Evolutionary conservation across 2,329 filamentous ascomycete species (phyloP).

Genomic region (Fusarium camptoceras): DNA sequence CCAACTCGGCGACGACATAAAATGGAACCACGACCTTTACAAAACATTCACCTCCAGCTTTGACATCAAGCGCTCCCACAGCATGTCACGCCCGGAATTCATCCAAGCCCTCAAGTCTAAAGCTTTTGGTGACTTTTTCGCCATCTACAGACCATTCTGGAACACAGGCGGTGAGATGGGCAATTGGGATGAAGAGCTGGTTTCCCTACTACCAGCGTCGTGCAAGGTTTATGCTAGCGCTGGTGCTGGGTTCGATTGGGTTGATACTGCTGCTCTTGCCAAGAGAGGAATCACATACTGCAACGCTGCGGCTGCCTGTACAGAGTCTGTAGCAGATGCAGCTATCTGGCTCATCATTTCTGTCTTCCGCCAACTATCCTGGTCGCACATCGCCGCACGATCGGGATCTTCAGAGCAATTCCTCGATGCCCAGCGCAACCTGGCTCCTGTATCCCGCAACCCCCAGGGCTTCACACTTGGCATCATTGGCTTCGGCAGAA

Average conservation of each 20-base stretch:
- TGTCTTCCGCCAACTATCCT: conserved; percentile 44
- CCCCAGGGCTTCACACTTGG: conserved; percentile 43
- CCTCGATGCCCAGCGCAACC: conserved; percentile 40
- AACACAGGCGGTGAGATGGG: conserved; percentile 47
- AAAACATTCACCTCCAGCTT: conserved; percentile 40
- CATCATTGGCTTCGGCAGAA: conserved; percentile 45
- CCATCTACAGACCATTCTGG: conserved; percentile 46
- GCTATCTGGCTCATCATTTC: conserved; percentile 48
- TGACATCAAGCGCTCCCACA: conserved; percentile 43
- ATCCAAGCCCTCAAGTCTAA: conserved; percentile 43
- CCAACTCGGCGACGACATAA: conserved; percentile 46
- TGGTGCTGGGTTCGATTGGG: conserved; percentile 47
- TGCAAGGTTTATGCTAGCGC: conserved; percentile 46
- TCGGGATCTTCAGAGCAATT: conserved; percentile 45
- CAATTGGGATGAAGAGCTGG: conserved; percentile 46
- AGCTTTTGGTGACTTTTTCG: conserved; percentile 42
- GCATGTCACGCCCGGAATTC: conserved; percentile 44
- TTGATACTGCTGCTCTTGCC: conserved; percentile 41
- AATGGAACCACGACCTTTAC: conserved; percentile 46
- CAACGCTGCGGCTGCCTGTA: conserved; percentile 45
- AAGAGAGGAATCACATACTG: conserved; percentile 45
- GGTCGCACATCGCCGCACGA: conserved; percentile 43
- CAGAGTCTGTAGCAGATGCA: conserved; percentile 44
- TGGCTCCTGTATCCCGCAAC: conserved; percentile 43
- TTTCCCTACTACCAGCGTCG: conserved; percentile 34